phyloP scores from a whole-genome alignment of 208 protist species.

The Trypanosoma melophagium region DNA sequence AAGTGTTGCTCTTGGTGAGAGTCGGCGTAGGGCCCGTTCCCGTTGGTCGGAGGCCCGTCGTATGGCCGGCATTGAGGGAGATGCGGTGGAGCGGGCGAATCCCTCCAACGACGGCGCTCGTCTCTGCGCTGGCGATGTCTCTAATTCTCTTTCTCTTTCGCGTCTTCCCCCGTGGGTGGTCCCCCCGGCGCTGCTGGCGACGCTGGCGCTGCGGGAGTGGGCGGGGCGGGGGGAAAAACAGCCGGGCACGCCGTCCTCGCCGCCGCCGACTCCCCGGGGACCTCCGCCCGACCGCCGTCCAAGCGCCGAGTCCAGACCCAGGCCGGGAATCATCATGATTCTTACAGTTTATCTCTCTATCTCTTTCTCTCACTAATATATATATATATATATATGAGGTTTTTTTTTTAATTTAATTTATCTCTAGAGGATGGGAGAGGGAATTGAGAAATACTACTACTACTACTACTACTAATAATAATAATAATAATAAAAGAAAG shows the following conservation, averaged over 20 bases:
- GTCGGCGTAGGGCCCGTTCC: constrained; percentile 13
- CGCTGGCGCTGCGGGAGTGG: constrained; percentile 25
- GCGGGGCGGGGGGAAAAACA: constrained; percentile 29
- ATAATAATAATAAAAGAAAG: too few species aligned
- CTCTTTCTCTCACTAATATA: background rate
- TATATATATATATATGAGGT: background rate
- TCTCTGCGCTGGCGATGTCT: background rate
- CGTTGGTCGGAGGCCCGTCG: background rate
- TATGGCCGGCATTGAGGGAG: background rate
- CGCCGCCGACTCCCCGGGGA: constrained; percentile 34
- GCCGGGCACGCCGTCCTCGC: constrained; percentile 16
- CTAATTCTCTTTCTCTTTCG: background rate
- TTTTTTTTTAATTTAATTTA: too few species aligned
- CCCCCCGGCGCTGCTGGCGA: background rate
- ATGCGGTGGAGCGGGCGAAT: background rate
- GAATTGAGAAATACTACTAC: too few species aligned
- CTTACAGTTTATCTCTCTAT: background rate
- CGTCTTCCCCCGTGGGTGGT: background rate
- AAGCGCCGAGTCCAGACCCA: constrained; percentile 57
- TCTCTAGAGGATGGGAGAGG: too few species aligned
- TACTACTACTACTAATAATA: too few species aligned
- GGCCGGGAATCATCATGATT: constrained; percentile 26
- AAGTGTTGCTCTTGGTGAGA: constrained; percentile 50
- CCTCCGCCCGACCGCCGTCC: constrained; percentile 44
- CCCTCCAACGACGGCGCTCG: background rate